Evolutionary conservation across 2,329 filamentous ascomycete species (phyloP).

Genomic region (Alternaria postmessia): DNA sequence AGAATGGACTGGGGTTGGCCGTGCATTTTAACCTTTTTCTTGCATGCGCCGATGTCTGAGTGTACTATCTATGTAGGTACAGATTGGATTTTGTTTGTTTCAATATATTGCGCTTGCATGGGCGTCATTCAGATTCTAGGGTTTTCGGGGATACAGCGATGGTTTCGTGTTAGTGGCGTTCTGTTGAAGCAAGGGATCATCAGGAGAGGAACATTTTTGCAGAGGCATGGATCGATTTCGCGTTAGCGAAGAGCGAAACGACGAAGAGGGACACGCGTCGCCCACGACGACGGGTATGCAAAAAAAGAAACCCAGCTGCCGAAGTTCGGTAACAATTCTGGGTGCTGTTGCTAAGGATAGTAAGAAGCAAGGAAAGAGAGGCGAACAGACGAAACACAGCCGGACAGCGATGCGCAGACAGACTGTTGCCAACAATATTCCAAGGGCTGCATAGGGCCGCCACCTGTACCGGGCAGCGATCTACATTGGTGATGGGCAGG

Average conservation of each 20-base stretch:
- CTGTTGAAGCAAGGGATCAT: slow-evolving; percentile 9
- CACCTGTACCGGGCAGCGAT: slow-evolving; percentile 9
- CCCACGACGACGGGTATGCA: not conserved
- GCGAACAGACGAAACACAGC: slow-evolving; percentile 8
- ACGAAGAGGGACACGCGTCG: slow-evolving; percentile 14
- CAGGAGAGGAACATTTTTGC: not conserved
- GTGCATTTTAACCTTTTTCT: slow-evolving; percentile 12
- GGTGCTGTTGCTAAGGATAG: slow-evolving; percentile 12
- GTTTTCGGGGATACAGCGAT: not conserved
- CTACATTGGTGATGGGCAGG: slow-evolving; percentile 3
- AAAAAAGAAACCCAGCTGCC: slow-evolving; percentile 1
- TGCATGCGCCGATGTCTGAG: not conserved
- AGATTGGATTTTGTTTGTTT: slow-evolving; percentile 9
- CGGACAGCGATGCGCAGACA: slow-evolving; percentile 4
- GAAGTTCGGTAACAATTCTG: not conserved
- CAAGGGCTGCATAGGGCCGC: slow-evolving; percentile 1
- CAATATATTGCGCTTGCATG: slow-evolving; percentile 10
- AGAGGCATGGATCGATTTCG: not conserved
- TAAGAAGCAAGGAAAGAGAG: not conserved
- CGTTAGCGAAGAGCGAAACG: not conserved
- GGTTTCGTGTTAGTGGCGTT: slow-evolving; percentile 7
- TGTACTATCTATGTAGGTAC: slow-evolving; percentile 4
- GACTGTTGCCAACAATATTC: slow-evolving; percentile 6
- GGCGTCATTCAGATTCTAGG: not conserved
- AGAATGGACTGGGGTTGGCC: slow-evolving; percentile 12